These are phyloP conservation scores for Russula olivacea DNA, from an alignment of 768 basidiomycete species.

Conservation along the genomic window DNA sequence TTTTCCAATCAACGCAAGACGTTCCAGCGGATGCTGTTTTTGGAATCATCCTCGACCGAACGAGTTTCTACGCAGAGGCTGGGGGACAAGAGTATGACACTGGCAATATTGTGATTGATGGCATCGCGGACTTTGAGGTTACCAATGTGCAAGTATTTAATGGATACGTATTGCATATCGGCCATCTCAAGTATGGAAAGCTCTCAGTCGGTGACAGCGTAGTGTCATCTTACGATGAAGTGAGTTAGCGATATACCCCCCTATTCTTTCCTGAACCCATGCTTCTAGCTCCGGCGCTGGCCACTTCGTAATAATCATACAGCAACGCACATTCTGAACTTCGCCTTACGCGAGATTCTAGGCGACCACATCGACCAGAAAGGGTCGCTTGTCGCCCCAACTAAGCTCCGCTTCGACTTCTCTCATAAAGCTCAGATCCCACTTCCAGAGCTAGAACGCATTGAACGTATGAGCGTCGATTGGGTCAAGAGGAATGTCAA, in stretches of 20 bases:
- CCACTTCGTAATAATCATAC: conserved; percentile 97
- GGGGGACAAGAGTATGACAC: conserved; percentile 98
- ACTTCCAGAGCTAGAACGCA: conserved; percentile 68
- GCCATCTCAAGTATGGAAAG: conserved; percentile 82
- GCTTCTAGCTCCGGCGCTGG: conserved; percentile 75
- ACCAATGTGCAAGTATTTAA: conserved; percentile 90
- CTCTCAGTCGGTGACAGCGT: conserved; percentile 76
- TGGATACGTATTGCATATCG: conserved; percentile 93
- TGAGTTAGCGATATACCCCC: conserved; percentile 31
- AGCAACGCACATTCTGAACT: conserved; percentile 97
- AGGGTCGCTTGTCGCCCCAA: conserved; percentile 93
- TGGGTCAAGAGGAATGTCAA: conserved; percentile 89
- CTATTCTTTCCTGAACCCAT: background rate
- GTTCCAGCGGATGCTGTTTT: conserved; percentile 65
- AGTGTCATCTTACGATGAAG: conserved; percentile 89
- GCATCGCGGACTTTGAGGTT: conserved; percentile 87
- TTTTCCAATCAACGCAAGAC: conserved; percentile 57
- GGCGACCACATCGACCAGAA: conserved; percentile 98
- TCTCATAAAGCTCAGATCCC: conserved; percentile 88
- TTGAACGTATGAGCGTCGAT: conserved; percentile 76
- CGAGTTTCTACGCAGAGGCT: conserved; percentile 95
- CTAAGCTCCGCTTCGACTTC: conserved; percentile 97
- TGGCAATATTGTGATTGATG: conserved; percentile 90
- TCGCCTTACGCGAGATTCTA: conserved; percentile 81
- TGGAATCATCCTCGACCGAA: conserved; percentile 84